Evolutionary conservation across 2,329 filamentous ascomycete species (phyloP).

Genomic region (Fusarium sp.): DNA sequence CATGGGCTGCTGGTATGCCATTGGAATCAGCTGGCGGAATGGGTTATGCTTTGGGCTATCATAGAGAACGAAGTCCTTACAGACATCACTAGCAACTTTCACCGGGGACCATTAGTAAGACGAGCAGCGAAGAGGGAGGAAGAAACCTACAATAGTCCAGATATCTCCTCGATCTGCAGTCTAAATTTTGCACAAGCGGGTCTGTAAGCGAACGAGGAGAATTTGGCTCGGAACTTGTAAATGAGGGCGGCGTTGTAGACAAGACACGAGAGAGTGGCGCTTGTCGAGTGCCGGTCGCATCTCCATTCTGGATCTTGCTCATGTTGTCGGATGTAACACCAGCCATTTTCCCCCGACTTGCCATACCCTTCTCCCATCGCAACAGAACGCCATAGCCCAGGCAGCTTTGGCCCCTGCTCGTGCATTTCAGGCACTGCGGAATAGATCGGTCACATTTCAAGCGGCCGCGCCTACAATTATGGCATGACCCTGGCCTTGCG

Average conservation of each 20-base stretch:
- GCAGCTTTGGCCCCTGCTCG: neutral
- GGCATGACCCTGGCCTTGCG: neutral
- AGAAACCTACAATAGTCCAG: neutral
- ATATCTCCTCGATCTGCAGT: neutral
- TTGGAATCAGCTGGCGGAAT: neutral
- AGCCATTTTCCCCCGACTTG: neutral
- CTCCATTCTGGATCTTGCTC: neutral
- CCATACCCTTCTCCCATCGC: neutral
- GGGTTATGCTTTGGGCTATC: neutral
- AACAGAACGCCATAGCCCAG: neutral
- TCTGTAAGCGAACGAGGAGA: neutral
- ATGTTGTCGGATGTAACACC: neutral
- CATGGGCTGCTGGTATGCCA: neutral
- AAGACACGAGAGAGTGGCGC: rapidly evolving
- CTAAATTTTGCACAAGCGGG: neutral
- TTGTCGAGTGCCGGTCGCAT: rapidly evolving
- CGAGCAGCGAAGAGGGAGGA: rapidly evolving
- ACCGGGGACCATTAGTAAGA: rapidly evolving
- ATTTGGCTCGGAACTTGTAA: neutral
- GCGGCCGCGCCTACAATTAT: neutral
- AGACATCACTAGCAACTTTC: neutral
- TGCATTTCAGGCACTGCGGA: neutral
- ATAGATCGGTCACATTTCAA: neutral
- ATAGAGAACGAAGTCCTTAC: neutral
- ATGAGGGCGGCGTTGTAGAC: neutral